phyloP scores from a whole-genome alignment of 1,139 yeast species.

The Yarrowia galli region DNA sequence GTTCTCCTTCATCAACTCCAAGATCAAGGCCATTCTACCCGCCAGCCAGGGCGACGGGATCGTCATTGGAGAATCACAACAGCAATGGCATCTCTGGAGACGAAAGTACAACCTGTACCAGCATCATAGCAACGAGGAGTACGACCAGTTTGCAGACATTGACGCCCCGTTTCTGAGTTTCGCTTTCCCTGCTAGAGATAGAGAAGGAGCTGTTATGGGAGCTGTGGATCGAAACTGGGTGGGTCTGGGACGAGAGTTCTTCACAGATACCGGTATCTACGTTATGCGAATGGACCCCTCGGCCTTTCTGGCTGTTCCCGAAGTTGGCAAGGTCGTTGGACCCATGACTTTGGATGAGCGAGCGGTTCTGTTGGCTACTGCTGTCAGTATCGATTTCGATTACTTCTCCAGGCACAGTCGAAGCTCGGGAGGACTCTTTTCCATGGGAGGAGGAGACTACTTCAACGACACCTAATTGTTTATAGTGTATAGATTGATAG shows the following conservation, averaged over 20 bases:
- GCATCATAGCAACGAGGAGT: slow-evolving; percentile 51
- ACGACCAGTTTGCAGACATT: slow-evolving; percentile 78
- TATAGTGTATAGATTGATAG: slow-evolving; percentile 12
- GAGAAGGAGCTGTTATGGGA: slow-evolving; percentile 65
- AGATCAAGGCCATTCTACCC: slow-evolving; percentile 76
- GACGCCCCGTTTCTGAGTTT: slow-evolving; percentile 89
- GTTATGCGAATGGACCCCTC: slow-evolving; percentile 82
- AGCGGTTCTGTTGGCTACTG: slow-evolving; percentile 84
- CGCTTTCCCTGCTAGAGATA: slow-evolving; percentile 78
- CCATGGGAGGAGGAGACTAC: slow-evolving; percentile 17
- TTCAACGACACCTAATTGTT: neutral
- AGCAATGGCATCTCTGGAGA: slow-evolving; percentile 95
- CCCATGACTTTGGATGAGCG: slow-evolving; percentile 76
- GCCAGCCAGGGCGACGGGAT: slow-evolving; percentile 56
- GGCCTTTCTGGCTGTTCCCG: slow-evolving; percentile 54
- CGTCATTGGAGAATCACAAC: slow-evolving; percentile 81
- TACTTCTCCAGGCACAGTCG: slow-evolving; percentile 89
- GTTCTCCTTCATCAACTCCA: slow-evolving; percentile 87
- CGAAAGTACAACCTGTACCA: slow-evolving; percentile 78
- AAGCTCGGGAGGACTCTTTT: slow-evolving; percentile 51
- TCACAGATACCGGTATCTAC: slow-evolving; percentile 94
- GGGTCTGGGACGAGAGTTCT: slow-evolving; percentile 88
- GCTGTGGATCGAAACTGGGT: slow-evolving; percentile 93
- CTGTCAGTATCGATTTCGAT: slow-evolving; percentile 92
- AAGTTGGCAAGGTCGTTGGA: slow-evolving; percentile 50